Evolutionary conservation across 2,329 filamentous ascomycete species (phyloP).

Genomic region (Cercospora sp.): DNA sequence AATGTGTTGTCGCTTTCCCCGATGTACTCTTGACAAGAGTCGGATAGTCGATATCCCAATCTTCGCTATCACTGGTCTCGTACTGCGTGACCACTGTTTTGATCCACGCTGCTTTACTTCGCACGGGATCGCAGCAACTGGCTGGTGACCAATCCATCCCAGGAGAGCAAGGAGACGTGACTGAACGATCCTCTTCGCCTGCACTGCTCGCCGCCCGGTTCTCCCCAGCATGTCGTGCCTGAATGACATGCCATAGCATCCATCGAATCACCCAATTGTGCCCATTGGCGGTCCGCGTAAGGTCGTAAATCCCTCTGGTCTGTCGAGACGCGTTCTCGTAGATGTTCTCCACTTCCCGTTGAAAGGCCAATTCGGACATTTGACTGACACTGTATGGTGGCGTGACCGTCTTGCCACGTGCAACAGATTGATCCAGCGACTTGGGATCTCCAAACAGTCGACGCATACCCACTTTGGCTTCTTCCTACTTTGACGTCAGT

Average conservation of each 20-base stretch:
- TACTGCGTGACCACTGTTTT: neutral
- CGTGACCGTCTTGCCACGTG: slow-evolving; percentile 19
- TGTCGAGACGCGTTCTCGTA: slow-evolving; percentile 22
- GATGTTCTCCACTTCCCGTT: slow-evolving; percentile 23
- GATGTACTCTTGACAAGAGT: neutral
- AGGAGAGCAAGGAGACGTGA: slow-evolving; percentile 20
- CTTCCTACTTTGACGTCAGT: slow-evolving; percentile 12
- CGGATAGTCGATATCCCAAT: slow-evolving; percentile 8
- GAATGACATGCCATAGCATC: slow-evolving; percentile 30
- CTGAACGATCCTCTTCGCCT: slow-evolving; percentile 23
- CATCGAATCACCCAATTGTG: slow-evolving; percentile 30
- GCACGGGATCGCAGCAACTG: neutral
- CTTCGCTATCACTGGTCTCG: slow-evolving; percentile 24
- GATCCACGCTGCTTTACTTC: slow-evolving; percentile 5
- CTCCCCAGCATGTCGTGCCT: slow-evolving; percentile 11
- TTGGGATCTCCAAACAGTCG: slow-evolving; percentile 24
- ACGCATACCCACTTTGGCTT: slow-evolving; percentile 27
- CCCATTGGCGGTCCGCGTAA: slow-evolving; percentile 20
- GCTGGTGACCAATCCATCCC: slow-evolving; percentile 12
- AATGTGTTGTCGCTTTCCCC: neutral
- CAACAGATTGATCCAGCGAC: slow-evolving; percentile 20
- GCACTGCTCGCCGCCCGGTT: slow-evolving; percentile 18
- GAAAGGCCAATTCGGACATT: slow-evolving; percentile 27
- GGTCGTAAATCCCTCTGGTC: slow-evolving; percentile 28
- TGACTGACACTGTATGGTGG: slow-evolving; percentile 25